Evolutionary conservation across 805 yeast species (phyloP).

Genomic region (Kodamaea leandrae): DNA sequence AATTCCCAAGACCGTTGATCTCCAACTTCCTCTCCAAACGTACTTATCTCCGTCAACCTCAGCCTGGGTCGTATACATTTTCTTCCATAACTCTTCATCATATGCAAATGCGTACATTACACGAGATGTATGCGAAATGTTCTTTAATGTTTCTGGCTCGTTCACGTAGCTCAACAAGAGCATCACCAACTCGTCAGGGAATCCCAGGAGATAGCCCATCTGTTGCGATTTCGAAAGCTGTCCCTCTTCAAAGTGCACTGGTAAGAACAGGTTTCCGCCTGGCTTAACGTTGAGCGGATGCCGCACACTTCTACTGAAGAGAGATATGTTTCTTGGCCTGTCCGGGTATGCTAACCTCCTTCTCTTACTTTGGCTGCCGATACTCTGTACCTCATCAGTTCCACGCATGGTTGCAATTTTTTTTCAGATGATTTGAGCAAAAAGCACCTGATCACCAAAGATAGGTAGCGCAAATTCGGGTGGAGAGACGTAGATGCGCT

Average conservation of each 20-base stretch:
- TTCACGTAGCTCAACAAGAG: constrained; percentile 50
- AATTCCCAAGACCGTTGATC: constrained; percentile 50
- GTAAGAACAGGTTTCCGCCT: constrained; percentile 60
- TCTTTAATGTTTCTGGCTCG: constrained; percentile 46
- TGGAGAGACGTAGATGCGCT: too few species aligned
- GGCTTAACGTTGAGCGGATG: constrained; percentile 80
- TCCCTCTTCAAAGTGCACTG: constrained; percentile 15
- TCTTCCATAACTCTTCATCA: constrained; percentile 83
- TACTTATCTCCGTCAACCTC: constrained; percentile 12
- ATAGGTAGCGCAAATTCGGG: too few species aligned
- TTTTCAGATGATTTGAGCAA: not conserved
- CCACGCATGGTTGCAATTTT: constrained; percentile 4
- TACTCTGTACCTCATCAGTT: not conserved
- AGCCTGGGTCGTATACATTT: constrained; percentile 37
- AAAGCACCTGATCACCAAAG: not conserved
- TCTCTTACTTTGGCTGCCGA: constrained; percentile 6
- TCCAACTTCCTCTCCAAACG: constrained; percentile 81
- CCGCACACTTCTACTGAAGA: constrained; percentile 31
- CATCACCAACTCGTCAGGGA: constrained; percentile 66
- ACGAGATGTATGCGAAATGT: constrained; percentile 59
- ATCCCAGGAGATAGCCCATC: constrained; percentile 51
- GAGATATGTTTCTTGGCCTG: constrained; percentile 14
- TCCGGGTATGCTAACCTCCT: constrained; percentile 11
- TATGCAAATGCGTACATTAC: constrained; percentile 67
- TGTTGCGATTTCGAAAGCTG: constrained; percentile 25